Base-by-base conservation (phyloP, 1,139 yeast species). In the Candida gigantensis region DNA sequence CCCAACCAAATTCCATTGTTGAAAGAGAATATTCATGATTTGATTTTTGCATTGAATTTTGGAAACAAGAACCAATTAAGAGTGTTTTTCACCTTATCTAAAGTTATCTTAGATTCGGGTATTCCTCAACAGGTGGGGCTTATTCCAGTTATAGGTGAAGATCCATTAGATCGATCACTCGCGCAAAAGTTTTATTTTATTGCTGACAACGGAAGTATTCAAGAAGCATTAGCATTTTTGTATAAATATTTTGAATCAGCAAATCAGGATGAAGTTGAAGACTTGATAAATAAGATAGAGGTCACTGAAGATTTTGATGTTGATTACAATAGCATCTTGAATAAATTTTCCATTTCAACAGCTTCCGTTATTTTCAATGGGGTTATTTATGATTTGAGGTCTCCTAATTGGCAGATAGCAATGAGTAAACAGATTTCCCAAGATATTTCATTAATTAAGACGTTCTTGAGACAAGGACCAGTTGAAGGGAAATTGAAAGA, bases 91-190 rank as follows among this genome's bases (percentile, higher is more conserved):
- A 69, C 79, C 3, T 55, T 79, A 28, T 53, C 81, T 1, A 69
- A 75, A 24, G 62, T 78, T 1, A 69, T 85, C 13, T 55, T 79
- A 18, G 67, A 74, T 19, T 71, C 77, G 28, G 79, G 80, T 1
- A 68, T 85, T 12, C 89, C 96, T 0, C 84, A 89, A 47, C 86
- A 90, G 54, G 54, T 92, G 39, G 98, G 97, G 3, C 45, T 92
- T 2, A 62, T 92, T 17, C 95, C 97, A 0, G 45, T 85, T 3
- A 61, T 51, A 6, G 59, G 54, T 2, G 54, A 52, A 2, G 60
- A 55, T 21, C 58, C 61, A 5, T 43, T 44, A 24, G 74, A 68
- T 37, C 46, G 46, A 5, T 32, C 36, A 4, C 36, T 71, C 15
- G 68, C 74, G 0, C 52, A 60, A 31, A 50, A 44, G 29, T 65